These are phyloP conservation scores for Phytophthora colocasiae DNA, from an alignment of 352 stramenopile species.

Conservation along the genomic window DNA sequence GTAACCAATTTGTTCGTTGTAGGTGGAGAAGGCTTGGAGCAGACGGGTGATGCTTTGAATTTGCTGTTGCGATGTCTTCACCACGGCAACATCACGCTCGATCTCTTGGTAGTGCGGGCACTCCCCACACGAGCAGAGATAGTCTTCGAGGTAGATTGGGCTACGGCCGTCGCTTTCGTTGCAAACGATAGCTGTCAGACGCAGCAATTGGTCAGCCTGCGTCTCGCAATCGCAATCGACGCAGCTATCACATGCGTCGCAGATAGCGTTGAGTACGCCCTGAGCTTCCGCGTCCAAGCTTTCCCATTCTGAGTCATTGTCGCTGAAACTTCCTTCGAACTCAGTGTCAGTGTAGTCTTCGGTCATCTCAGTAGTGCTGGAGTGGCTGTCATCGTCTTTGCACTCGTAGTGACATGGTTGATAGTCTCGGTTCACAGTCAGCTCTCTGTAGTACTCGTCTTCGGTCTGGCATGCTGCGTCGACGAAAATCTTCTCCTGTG, in stretches of 20 bases:
- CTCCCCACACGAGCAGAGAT: constrained; percentile 67
- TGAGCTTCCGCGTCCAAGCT: constrained; percentile 18
- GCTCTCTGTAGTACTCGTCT: constrained; percentile 10
- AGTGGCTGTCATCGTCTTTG: constrained; percentile 41
- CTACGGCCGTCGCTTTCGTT: constrained; percentile 3
- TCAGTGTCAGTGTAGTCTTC: constrained; percentile 51
- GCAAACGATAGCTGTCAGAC: constrained; percentile 19
- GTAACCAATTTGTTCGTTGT: constrained; percentile 74
- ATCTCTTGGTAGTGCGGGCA: constrained; percentile 70
- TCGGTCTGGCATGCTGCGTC: constrained; percentile 30
- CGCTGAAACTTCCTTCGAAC: constrained; percentile 29
- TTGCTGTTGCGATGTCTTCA: constrained; percentile 35
- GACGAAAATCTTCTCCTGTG: constrained; percentile 12
- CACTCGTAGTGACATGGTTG: constrained; percentile 13
- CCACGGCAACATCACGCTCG: constrained; percentile 44
- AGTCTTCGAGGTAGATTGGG: constrained; percentile 60
- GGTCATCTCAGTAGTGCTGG: constrained; percentile 56
- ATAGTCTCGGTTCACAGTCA: constrained; percentile 14
- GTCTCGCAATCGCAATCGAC: constrained; percentile 43
- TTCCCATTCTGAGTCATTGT: constrained; percentile 37
- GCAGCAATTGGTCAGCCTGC: constrained; percentile 42
- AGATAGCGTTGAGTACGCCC: constrained; percentile 10
- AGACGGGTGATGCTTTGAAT: constrained; percentile 53
- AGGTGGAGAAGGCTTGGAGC: constrained; percentile 75
- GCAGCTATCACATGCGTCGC: constrained; percentile 23